Conservation (phyloP, 768 basidiomycete genomes). For the Flagelloscypha sp. region DNA sequence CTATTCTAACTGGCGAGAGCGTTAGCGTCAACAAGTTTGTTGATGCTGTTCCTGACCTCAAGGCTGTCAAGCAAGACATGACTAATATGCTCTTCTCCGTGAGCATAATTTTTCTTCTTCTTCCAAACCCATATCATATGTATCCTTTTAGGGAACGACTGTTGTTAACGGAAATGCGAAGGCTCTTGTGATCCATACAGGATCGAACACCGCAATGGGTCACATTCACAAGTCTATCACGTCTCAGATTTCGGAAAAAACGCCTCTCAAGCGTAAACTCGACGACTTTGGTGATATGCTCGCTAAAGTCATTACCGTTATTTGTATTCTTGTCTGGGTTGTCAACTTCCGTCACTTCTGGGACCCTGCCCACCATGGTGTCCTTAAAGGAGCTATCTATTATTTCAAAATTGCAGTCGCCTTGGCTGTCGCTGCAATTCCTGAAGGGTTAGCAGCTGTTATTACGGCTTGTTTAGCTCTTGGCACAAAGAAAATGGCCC, state of each 20-base stretch:
- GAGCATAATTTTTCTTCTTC: conserved; percentile 17
- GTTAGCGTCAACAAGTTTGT: conserved; percentile 77
- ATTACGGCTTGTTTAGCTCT: conserved; percentile 95
- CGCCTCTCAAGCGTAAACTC: conserved; percentile 91
- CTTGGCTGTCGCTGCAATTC: conserved; percentile 97
- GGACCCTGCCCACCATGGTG: conserved; percentile 90
- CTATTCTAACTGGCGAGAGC: conserved; percentile 93
- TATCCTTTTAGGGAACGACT: conserved; percentile 68
- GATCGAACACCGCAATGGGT: conserved; percentile 84
- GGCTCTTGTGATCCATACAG: conserved; percentile 85
- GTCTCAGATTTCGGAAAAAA: conserved; percentile 90
- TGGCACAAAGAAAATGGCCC: conserved; percentile 98
- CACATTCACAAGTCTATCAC: conserved; percentile 97
- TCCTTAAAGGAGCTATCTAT: conserved; percentile 89
- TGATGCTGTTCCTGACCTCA: conserved; percentile 56
- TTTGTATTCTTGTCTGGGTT: conserved; percentile 96
- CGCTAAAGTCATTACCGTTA: conserved; percentile 95
- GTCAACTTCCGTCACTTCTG: conserved; percentile 95
- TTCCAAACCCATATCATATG: conserved; percentile 1
- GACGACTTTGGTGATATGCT: conserved; percentile 98
- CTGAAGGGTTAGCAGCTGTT: conserved; percentile 96
- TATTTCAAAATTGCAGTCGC: conserved; percentile 99
- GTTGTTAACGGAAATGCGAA: conserved; percentile 88
- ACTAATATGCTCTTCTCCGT: conserved; percentile 93
- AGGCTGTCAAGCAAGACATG: conserved; percentile 97